Base-by-base conservation (phyloP, 1,284 basidiomycete species). In the Sutorius eximius region DNA sequence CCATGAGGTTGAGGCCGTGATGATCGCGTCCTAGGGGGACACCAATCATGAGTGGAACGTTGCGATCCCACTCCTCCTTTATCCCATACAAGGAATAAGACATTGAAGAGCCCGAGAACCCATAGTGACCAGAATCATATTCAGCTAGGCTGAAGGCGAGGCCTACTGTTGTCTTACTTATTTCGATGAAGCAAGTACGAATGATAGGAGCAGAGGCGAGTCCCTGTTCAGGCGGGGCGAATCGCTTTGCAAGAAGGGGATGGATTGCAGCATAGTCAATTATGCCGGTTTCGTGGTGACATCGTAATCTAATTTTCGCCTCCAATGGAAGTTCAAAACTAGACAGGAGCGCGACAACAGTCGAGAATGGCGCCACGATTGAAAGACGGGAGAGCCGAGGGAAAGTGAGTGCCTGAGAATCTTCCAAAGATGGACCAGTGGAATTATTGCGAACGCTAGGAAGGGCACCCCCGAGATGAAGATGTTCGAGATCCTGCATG, bases 401-500 rank as follows among this genome's bases (percentile, higher is more conserved):
- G 33, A 71, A 57, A 46, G 1, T 16, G 27, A 64, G n/a, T 29
- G 46, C 59, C 27, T 49, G 51, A n/a, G 52, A 20, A 7, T 20
- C 47, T 11, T 53, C 38, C 10, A 48, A 40, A 10, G 33, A 45
- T 24, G 51, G 51, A 10, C 50, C 43, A 22, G 30, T 13, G 18
- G 29, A 30, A 33, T 36, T 32, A 1, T 18, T 18, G 7, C 43
- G 49, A 44, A 45, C 52, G 15, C 53, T 45, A 15, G 72, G 66
- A 9, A 76, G 63, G 33, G 61, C 60, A 43, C 70, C 57, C 30
- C 67, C 63, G 5, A 76, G 60, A 40, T 71, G 58, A 5, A 77
- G 56, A 15, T 59, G 56, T 40, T 56, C 60, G n/a, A 77, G 61
- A 20, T 44, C 29, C 7, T 66, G 71, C 69, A 73, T 71, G 41